Conservation (phyloP, 2,329 filamentous ascomycete species). For the Fusarium torreyae region DNA sequence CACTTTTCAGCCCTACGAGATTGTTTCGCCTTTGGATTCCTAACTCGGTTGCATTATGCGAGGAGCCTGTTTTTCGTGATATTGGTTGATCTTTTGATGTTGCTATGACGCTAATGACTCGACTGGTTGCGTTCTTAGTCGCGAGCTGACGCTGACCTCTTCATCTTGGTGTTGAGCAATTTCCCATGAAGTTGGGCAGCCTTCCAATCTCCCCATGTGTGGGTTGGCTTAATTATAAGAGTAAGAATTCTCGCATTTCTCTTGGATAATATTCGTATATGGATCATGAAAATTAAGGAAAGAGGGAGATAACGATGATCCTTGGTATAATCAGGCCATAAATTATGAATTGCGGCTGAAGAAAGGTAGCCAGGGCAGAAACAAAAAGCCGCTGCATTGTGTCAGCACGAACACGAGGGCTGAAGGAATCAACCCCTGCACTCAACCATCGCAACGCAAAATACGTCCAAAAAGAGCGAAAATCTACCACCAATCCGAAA, state of each 20-base stretch:
- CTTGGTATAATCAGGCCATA: not conserved
- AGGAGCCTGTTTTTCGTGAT: not conserved
- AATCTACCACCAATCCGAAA: not conserved
- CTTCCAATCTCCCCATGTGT: not conserved
- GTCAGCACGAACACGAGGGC: not conserved
- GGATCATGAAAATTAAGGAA: not conserved
- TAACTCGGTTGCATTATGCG: constrained; percentile 10
- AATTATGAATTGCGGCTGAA: not conserved
- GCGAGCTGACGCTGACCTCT: too few species aligned
- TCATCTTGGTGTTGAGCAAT: not conserved
- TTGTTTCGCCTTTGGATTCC: constrained; percentile 11
- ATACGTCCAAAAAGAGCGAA: constrained; percentile 12
- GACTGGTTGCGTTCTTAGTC: not conserved
- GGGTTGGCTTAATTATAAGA: too few species aligned
- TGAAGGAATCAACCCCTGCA: not conserved
- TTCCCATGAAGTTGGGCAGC: not conserved
- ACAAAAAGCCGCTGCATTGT: not conserved
- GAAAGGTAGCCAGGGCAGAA: not conserved
- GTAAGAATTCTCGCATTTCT: too few species aligned
- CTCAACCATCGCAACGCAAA: constrained; percentile 1
- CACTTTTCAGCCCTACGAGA: constrained; percentile 22
- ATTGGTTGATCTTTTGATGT: not conserved
- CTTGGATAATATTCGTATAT: not conserved
- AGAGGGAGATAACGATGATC: not conserved
- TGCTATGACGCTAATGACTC: constrained; percentile 8